Conservation (phyloP, 805 yeast species). For the Debaryomyces tyrocola region DNA sequence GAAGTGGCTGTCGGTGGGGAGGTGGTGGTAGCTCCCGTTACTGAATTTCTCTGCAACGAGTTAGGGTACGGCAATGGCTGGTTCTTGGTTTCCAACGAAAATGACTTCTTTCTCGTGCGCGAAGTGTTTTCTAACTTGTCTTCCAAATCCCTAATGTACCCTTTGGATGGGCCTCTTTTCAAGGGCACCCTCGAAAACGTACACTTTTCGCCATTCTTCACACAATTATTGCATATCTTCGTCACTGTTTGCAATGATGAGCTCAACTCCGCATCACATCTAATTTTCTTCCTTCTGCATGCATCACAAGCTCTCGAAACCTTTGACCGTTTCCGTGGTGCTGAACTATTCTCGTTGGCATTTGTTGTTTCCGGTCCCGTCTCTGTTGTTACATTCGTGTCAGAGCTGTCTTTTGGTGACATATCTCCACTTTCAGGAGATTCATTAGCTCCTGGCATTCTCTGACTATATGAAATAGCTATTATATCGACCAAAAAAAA, state of each 20-base stretch:
- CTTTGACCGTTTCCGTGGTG: slow-evolving; percentile 60
- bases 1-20: slow-evolving; percentile 5
- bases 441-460: too few species aligned
- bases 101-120: neutral
- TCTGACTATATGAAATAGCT: too few species aligned
- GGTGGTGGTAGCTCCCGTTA: slow-evolving; percentile 2
- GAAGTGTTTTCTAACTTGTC: slow-evolving; percentile 28
- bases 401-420: neutral
- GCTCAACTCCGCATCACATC: slow-evolving; percentile 63
- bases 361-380: slow-evolving; percentile 6
- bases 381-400: neutral
- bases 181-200: slow-evolving; percentile 70
- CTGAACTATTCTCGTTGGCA: neutral
- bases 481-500: too few species aligned
- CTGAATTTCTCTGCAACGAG: neutral
- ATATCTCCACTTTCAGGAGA: slow-evolving; percentile 1
- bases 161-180: slow-evolving; percentile 80
- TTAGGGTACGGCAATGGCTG: slow-evolving; percentile 10
- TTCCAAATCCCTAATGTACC: slow-evolving; percentile 51
- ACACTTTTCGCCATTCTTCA: slow-evolving; percentile 59
- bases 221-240: slow-evolving; percentile 61
- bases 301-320: slow-evolving; percentile 83
- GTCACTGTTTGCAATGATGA: slow-evolving; percentile 46
- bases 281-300: slow-evolving; percentile 70
- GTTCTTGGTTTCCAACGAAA: neutral